These are phyloP conservation scores for Cryphonectria nitschkei DNA, from an alignment of 2,329 filamentous ascomycete genomes.

Conservation along the genomic window DNA sequence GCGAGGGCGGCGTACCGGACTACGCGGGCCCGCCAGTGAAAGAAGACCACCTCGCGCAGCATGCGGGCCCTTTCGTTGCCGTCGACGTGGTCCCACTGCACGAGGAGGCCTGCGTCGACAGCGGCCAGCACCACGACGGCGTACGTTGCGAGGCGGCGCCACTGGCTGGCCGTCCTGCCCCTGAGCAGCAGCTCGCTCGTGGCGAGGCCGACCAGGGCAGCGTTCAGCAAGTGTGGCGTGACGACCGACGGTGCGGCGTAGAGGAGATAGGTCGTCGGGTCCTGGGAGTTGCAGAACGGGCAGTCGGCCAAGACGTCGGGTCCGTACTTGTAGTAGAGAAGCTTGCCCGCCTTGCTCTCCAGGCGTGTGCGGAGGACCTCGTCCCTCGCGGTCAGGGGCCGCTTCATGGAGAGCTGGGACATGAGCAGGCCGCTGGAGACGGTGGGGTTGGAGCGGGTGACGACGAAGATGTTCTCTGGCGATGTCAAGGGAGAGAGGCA, in stretches of 20 bases:
- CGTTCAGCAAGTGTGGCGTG: slow-evolving; percentile 79
- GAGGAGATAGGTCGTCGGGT: slow-evolving; percentile 72
- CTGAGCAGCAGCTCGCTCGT: slow-evolving; percentile 70
- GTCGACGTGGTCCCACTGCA: slow-evolving; percentile 64
- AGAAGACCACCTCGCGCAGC: slow-evolving; percentile 67
- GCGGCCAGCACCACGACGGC: slow-evolving; percentile 60
- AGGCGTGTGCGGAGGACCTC: slow-evolving; percentile 69
- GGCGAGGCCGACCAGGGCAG: slow-evolving; percentile 70
- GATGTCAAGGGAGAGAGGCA: slow-evolving; percentile 69
- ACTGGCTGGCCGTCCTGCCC: slow-evolving; percentile 65
- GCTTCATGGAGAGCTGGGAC: slow-evolving; percentile 66
- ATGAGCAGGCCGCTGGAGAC: slow-evolving; percentile 87
- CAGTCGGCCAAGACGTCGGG: slow-evolving; percentile 74
- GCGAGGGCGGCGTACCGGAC: slow-evolving; percentile 68
- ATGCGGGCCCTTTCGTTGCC: slow-evolving; percentile 65
- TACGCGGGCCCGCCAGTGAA: slow-evolving; percentile 71
- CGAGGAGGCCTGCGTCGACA: slow-evolving; percentile 68
- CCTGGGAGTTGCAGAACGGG: slow-evolving; percentile 78
- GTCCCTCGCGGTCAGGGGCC: slow-evolving; percentile 64
- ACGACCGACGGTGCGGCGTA: slow-evolving; percentile 78
- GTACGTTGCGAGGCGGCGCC: slow-evolving; percentile 73
- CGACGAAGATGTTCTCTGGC: slow-evolving; percentile 79
- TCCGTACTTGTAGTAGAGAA: slow-evolving; percentile 84
- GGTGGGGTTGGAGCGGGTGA: slow-evolving; percentile 80
- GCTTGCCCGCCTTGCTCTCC: slow-evolving; percentile 69